These are phyloP conservation scores for Trypanosoma caninum DNA, from an alignment of 208 protist species.

Conservation along the genomic window DNA sequence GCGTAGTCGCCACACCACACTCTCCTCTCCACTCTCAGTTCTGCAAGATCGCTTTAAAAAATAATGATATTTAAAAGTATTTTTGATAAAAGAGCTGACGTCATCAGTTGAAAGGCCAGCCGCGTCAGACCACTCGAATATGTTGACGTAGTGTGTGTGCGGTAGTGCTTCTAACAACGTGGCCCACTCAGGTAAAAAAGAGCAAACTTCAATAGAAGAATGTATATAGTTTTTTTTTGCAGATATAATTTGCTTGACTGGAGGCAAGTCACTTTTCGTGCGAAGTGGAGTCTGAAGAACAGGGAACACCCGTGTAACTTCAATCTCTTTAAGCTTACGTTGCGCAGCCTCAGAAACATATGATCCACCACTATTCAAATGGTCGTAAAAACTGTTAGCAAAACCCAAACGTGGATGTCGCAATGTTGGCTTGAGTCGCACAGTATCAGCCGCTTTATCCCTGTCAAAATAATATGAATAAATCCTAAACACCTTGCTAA, in stretches of 20 bases:
- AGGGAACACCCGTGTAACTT: slow-evolving; percentile 29
- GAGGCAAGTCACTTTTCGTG: background rate
- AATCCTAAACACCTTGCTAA: slow-evolving; percentile 54
- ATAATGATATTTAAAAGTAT: slow-evolving; percentile 1
- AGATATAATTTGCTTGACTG: background rate
- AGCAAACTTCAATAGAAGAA: background rate
- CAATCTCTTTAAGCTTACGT: slow-evolving; percentile 20
- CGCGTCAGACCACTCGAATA: slow-evolving; percentile 7
- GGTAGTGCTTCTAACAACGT: slow-evolving; percentile 13
- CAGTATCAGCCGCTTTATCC: slow-evolving; percentile 28
- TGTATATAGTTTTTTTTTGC: background rate
- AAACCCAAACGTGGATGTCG: slow-evolving; percentile 40
- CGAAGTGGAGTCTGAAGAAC: slow-evolving; percentile 28
- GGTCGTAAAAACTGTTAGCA: slow-evolving; percentile 54
- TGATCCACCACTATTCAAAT: slow-evolving; percentile 16
- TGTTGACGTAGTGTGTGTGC: slow-evolving; percentile 10
- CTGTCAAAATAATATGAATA: slow-evolving; percentile 75
- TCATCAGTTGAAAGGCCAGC: background rate
- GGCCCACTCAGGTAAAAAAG: slow-evolving; percentile 3
- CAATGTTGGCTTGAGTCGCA: slow-evolving; percentile 41
- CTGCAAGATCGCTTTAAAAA: slow-evolving; percentile 8
- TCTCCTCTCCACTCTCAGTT: background rate
- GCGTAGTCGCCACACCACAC: slow-evolving; percentile 41
- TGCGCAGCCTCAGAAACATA: background rate
- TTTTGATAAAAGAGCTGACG: slow-evolving; percentile 3